phyloP scores from a whole-genome alignment of 768 basidiomycete species.

The Suillus decipiens region DNA sequence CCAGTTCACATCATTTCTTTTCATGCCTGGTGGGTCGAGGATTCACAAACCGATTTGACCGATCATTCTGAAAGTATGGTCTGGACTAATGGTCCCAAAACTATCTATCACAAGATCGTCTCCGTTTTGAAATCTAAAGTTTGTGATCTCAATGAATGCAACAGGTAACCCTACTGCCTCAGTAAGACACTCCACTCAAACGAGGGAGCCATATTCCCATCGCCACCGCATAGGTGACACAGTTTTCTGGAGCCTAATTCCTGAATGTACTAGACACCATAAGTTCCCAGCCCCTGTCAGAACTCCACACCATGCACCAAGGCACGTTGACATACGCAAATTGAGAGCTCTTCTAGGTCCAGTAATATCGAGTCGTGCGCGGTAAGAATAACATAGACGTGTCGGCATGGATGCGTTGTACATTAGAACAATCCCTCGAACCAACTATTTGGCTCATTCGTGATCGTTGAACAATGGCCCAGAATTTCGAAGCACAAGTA shows the following conservation, averaged over 20 bases:
- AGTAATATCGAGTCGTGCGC: neutral
- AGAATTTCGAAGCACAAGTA: neutral
- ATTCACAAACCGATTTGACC: too few relatives aligned
- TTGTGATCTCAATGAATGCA: conserved; percentile 1
- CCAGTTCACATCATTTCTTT: neutral
- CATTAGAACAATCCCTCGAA: neutral
- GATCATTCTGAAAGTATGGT: neutral
- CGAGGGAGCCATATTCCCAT: conserved; percentile 4
- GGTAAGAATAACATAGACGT: neutral
- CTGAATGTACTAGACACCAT: neutral
- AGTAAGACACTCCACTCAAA: neutral
- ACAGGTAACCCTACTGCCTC: neutral
- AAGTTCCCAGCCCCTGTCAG: conserved; percentile 7
- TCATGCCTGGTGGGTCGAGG: neutral
- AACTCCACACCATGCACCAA: conserved; percentile 8
- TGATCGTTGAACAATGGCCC: neutral
- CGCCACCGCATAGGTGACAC: neutral
- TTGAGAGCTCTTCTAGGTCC: neutral
- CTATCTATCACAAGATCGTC: neutral
- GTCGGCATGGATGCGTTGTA: neutral
- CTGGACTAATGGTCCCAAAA: neutral
- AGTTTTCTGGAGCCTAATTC: neutral
- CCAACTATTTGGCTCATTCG: neutral
- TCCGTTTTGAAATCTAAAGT: neutral
- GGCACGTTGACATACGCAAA: neutral